Conservation (phyloP, 2,329 filamentous ascomycete species). For the Penicillium psychrosexuale region DNA sequence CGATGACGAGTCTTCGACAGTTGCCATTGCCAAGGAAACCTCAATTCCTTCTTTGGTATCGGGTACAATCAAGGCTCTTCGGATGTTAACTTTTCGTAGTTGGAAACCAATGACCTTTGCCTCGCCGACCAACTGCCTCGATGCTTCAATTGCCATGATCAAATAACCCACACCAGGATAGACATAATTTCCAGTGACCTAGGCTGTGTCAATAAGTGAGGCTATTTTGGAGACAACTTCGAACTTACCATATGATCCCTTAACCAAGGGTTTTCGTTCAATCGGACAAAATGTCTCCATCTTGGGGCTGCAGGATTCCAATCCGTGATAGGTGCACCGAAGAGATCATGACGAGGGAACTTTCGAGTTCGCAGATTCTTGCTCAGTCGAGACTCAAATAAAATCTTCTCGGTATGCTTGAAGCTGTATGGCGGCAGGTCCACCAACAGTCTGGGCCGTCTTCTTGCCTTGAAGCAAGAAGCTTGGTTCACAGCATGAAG, state of each 20-base stretch:
- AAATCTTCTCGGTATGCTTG: conserved; percentile 24
- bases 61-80: conserved; percentile 29
- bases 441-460: conserved; percentile 17
- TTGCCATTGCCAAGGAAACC: conserved; percentile 25
- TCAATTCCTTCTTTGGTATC: conserved; percentile 34
- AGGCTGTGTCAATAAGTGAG: background rate
- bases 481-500: conserved; percentile 26
- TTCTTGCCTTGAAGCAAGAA: background rate
- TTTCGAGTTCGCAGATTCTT: conserved; percentile 26
- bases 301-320: conserved; percentile 27
- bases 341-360: conserved; percentile 29
- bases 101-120: conserved; percentile 14
- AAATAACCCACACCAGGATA: conserved; percentile 31
- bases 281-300: conserved; percentile 31
- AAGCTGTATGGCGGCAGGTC: conserved; percentile 31
- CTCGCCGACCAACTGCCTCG: conserved; percentile 21
- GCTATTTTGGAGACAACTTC: background rate
- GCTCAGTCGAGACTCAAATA: conserved; percentile 30
- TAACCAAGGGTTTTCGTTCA: conserved; percentile 33
- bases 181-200: conserved; percentile 23
- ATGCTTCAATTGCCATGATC: conserved; percentile 32
- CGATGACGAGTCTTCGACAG: conserved; percentile 20
- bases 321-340: conserved; percentile 30
- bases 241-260: conserved; percentile 27
- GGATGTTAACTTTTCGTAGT: conserved; percentile 26